Evolutionary conservation across 805 yeast genomes (phyloP), one percentile per base, ranked within the genome.

Genomic region (Yamadazyma olivae): DNA sequence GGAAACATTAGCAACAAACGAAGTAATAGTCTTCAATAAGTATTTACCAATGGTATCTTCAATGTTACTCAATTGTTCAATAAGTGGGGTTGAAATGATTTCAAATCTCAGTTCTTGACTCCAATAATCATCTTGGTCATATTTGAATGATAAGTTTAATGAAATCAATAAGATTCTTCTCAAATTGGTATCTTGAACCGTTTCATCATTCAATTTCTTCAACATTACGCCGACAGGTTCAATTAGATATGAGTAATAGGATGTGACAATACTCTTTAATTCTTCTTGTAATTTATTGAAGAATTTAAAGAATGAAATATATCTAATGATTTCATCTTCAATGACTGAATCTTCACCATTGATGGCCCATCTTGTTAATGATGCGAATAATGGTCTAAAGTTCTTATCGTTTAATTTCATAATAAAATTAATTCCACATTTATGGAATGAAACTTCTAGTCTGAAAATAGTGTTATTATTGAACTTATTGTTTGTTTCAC

Each of bases 111-210:
- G 77, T 35, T 82, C 83, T 30, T 88, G 79, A 40, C 84, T 82
- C 99, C 99, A 93, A 65, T 86, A 93, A 52, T 93, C 99, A 50
- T 85, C 95, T 53, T 82, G 86, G 54, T 91, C 97, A 53, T 80
- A 83, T 51, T 81, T 85, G 68, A 93, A 89, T 1, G 96, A 83
- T 1, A 87, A 73, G 0, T 81, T 76, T 44, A 93, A 64, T 0
- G 96, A 80, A 44, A 76, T 80, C 35, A 89, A 64, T 15, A 90
- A 59, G 27, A 86, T 61, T 62, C 96, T 79, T 61, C 88, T 81
- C 48, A 89, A 66, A 44, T 78, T 76, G 31, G 71, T 59, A 21
- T 67, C 64, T 2, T 39, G 52, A 18, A 75, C 39, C 10, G 67
- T 67, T 14, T 69, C 71, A 20, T 7, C 20, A 10, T 70, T 54